Conservation (phyloP, 768 basidiomycete genomes). For the Lanmaoa pseudosensibilis region DNA sequence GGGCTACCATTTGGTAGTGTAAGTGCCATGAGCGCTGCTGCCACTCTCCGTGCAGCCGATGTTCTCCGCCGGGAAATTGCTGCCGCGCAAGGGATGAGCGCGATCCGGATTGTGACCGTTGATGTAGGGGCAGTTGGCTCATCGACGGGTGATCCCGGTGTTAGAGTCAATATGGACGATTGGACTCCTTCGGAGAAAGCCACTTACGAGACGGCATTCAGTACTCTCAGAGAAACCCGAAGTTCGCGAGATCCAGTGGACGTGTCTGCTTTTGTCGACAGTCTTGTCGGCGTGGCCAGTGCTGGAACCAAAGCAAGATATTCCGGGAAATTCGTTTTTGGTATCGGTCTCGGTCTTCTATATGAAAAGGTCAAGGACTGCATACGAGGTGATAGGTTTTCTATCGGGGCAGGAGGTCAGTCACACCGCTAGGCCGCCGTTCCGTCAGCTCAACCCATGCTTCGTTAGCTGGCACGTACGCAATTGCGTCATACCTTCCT, state of each 20-base stretch:
- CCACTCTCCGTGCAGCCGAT: conserved; percentile 68
- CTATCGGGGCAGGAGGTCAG: conserved; percentile 80
- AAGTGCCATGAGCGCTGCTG: conserved; percentile 74
- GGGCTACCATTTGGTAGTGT: conserved; percentile 68
- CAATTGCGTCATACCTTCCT: conserved; percentile 69
- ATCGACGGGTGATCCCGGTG: conserved; percentile 29
- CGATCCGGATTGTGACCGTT: conserved; percentile 55
- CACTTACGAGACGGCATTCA: conserved; percentile 71
- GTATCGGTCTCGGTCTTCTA: conserved; percentile 43
- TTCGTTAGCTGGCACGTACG: conserved; percentile 65
- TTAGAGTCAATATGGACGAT: conserved; percentile 54
- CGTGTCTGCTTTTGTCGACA: conserved; percentile 56
- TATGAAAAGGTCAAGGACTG: conserved; percentile 49
- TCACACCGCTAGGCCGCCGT: conserved; percentile 1
- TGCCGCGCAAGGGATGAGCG: conserved; percentile 61
- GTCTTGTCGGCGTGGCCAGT: conserved; percentile 58
- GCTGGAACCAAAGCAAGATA: conserved; percentile 44
- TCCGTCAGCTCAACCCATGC: conserved; percentile 8
- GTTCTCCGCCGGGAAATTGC: conserved; percentile 75
- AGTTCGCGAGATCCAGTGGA: conserved; percentile 56
- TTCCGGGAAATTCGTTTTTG: conserved; percentile 43
- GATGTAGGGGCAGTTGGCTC: conserved; percentile 65
- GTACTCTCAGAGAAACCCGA: conserved; percentile 42
- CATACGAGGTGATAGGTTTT: conserved; percentile 66
- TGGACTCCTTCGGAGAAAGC: conserved; percentile 77